These are phyloP conservation scores for Beauveria varroae DNA, from an alignment of 2,329 filamentous ascomycete genomes.

Conservation along the genomic window DNA sequence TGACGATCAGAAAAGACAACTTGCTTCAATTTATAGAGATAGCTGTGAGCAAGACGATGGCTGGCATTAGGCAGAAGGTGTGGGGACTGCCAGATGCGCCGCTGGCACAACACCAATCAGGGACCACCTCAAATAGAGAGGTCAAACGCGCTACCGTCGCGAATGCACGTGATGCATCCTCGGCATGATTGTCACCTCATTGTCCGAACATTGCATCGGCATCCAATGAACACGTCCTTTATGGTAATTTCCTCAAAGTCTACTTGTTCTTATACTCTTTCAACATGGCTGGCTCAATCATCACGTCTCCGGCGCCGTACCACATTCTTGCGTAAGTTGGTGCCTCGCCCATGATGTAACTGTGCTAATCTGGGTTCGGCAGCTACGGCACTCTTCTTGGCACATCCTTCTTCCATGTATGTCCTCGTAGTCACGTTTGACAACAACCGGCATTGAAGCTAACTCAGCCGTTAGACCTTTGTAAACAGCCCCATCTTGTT, in stretches of 20 bases:
- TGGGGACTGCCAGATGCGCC: not conserved
- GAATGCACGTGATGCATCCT: conserved; percentile 8
- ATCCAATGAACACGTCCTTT: not conserved
- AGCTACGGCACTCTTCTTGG: conserved; percentile 87
- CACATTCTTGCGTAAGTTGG: conserved; percentile 61
- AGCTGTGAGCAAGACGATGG: not conserved
- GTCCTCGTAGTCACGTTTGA: not conserved
- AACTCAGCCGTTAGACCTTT: conserved; percentile 54
- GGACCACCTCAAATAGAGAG: not conserved
- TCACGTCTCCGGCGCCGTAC: conserved; percentile 63
- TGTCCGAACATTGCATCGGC: not conserved
- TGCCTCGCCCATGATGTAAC: not conserved
- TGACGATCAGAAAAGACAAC: not conserved
- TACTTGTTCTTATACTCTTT: not conserved
- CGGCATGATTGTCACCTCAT: not conserved
- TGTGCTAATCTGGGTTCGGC: conserved; percentile 18
- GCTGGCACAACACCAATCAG: not conserved
- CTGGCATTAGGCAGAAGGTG: conserved; percentile 12
- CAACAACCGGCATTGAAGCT: conserved; percentile 4
- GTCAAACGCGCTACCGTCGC: conserved; percentile 4
- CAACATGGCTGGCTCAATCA: conserved; percentile 41
- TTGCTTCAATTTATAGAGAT: conserved; percentile 6
- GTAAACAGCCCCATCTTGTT: conserved; percentile 67
- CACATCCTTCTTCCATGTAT: conserved; percentile 75
- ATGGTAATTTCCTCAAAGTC: not conserved